Percentiles rank a stretch among this genome's conserved stretches.
Evolutionary conservation across 176 grass and related monocot species (phyloP).

Genomic region (Miscanthus lutarioriparius): DNA sequence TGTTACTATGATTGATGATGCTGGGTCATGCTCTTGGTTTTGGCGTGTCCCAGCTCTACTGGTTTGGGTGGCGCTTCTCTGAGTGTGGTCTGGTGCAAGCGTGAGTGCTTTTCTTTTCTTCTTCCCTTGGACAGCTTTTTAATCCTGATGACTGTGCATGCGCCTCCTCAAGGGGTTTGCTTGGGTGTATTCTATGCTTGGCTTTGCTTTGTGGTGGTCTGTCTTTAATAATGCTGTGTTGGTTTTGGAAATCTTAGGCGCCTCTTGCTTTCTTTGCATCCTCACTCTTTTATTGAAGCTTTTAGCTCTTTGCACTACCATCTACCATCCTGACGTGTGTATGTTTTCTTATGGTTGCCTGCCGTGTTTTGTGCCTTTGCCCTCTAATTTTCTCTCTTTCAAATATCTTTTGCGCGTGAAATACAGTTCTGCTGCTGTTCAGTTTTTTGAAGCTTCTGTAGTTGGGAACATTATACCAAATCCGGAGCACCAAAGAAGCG

Average conservation of each 20-base stretch:
- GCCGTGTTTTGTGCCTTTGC: slow-evolving; percentile 12
- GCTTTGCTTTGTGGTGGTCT: slow-evolving; percentile 48
- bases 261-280: slow-evolving; percentile 3
- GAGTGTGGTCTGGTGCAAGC: slow-evolving; percentile 47
- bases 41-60: slow-evolving; percentile 40
- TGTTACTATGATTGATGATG: slow-evolving; percentile 26
- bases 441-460: background rate
- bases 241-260: slow-evolving; percentile 35
- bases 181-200: slow-evolving; percentile 42
- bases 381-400: background rate
- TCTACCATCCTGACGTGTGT: background rate
- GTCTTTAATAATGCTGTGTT: slow-evolving; percentile 53
- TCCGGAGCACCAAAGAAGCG: background rate
- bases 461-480: background rate
- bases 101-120: slow-evolving; percentile 29
- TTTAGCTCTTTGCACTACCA: slow-evolving; percentile 17
- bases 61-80: slow-evolving; percentile 38
- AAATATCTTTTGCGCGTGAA: background rate
- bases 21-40: slow-evolving; percentile 33
- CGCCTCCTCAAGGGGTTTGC: slow-evolving; percentile 35
- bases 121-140: slow-evolving; percentile 11
- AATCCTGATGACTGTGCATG: slow-evolving; percentile 43
- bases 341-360: slow-evolving; percentile 1
- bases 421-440: background rate
- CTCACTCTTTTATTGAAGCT: slow-evolving; percentile 28